These are phyloP conservation scores for Apophysomyces ossiformis DNA, from an alignment of 371 early-diverging fungal genomes.

Conservation along the genomic window DNA sequence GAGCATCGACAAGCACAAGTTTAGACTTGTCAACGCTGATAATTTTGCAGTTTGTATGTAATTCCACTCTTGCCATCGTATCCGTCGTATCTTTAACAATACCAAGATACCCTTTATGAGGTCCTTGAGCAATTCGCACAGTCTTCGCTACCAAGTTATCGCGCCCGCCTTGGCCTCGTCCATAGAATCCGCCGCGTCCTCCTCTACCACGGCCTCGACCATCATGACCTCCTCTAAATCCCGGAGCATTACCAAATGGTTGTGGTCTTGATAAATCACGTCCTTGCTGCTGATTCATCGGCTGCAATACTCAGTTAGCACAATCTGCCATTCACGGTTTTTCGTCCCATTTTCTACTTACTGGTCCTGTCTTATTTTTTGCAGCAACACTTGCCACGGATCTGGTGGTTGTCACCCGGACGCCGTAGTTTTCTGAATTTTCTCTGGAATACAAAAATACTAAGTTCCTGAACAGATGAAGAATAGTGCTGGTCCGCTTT, in stretches of 20 bases:
- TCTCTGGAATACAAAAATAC: conserved; percentile 75
- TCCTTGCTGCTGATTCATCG: not conserved
- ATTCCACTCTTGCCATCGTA: conserved; percentile 86
- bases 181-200: conserved; percentile 67
- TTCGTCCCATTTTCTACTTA: not conserved
- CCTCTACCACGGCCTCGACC: conserved; percentile 57
- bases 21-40: conserved; percentile 80
- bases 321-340: not conserved
- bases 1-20: conserved; percentile 61
- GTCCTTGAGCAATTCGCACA: conserved; percentile 89
- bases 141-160: conserved; percentile 89
- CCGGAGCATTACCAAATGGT: conserved; percentile 25
- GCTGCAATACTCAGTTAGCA: conserved; percentile 1
- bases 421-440: conserved; percentile 62
- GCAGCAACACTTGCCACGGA: conserved; percentile 51
- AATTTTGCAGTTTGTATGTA: conserved; percentile 88
- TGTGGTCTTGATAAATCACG: conserved; percentile 18
- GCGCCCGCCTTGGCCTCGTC: conserved; percentile 74
- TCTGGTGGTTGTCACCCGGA: conserved; percentile 71
- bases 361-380: conserved; percentile 23
- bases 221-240: conserved; percentile 34
- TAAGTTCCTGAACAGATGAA: conserved; percentile 72
- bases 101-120: conserved; percentile 97
- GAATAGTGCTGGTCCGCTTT: conserved; percentile 63
- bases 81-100: conserved; percentile 92